Percentiles rank a stretch among this genome's conserved stretches.
Evolutionary conservation across 805 yeast genomes (phyloP).

Genomic region (Zygotorulaspora florentina): DNA sequence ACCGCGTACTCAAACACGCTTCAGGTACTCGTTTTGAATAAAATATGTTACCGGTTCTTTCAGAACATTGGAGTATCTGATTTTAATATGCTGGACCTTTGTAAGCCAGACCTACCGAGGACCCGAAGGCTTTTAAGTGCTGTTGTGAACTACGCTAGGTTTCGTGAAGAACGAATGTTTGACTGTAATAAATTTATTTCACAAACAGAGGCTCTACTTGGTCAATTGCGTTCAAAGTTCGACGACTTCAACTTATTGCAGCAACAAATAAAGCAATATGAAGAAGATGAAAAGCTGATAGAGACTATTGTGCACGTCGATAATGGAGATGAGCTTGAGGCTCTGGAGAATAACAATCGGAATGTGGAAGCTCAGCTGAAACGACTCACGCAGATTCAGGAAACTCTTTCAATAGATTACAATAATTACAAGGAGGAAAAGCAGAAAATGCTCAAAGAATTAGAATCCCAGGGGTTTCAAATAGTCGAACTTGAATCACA

Average conservation of each 20-base stretch:
- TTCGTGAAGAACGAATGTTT: conserved; percentile 68
- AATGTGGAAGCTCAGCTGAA: conserved; percentile 60
- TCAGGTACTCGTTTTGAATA: conserved; percentile 51
- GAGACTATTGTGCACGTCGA: conserved; percentile 13
- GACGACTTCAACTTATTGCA: conserved; percentile 39
- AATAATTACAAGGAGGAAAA: conserved; percentile 61
- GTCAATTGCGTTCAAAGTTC: conserved; percentile 42
- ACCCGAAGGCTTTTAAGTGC: conserved; percentile 69
- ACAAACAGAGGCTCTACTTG: conserved; percentile 48
- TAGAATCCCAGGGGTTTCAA: conserved; percentile 58
- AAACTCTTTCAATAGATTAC: conserved; percentile 57
- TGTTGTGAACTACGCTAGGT: conserved; percentile 78
- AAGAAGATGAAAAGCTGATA: conserved; percentile 33
- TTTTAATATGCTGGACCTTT: conserved; percentile 67
- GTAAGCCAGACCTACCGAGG: conserved; percentile 70
- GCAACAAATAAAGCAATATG: conserved; percentile 37
- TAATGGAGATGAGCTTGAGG: conserved; percentile 36
- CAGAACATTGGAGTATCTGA: conserved; percentile 73
- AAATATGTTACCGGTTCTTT: conserved; percentile 58
- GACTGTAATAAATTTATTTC: conserved; percentile 63
- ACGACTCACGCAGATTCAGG: conserved; percentile 57
- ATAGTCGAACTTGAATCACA: conserved; percentile 55
- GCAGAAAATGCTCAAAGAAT: conserved; percentile 48
- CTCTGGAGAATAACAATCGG: conserved; percentile 46
- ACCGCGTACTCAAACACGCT: conserved; percentile 38